Base-by-base conservation (phyloP, 2,329 filamentous ascomycete genomes). In the Chrysoporthe cubensis region DNA sequence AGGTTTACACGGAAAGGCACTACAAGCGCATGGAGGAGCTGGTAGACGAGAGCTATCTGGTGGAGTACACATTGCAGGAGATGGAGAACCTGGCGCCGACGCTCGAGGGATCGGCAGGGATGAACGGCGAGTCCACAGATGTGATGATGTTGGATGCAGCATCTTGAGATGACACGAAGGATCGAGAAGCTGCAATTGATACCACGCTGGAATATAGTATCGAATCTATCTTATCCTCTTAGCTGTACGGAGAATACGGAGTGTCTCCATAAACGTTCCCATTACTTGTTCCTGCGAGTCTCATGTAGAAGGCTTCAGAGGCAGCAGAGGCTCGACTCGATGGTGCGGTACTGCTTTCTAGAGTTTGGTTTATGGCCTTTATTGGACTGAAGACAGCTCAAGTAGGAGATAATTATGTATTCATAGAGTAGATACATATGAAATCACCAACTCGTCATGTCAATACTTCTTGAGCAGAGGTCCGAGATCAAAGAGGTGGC, bases 1-100 rank as follows among this genome's bases (percentile, higher is more conserved):
- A 88, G 73, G 92, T 91, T 18, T 98, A 99, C 77, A 97, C 94
- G 0, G 94, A 98, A 79, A 87, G 94, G 71, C 96, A 99, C 78
- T 97, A 97, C 78, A 91, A 90, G 78, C 87, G 95, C 65, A 86
- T 96, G 73, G 94, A 97, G 77, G 95, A 97, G 75, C 81, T 97
- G 73, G 88, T 94, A 52, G 95, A 98, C 76, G 96, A 98, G 82
- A 97, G 94, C 76, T 98, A 94, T 80, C 80, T 99, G 74, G 87
- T 98, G 52, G 93, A 97, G 79, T 98, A 96, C 85, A 96, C 95
- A 71, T 82, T 98, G 71, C 87, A 90, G 75, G 92, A 97, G 81
- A 98, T 98, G 94, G 94, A 97, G 75, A 91, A 85, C 77, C 84
- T 90, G 70, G 83, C 83, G 52, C 84, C 85, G 8, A 74, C 79